Evolutionary conservation across 495 filamentous ascomycete genomes (phyloP), one percentile per base, ranked within the genome.

Genomic region (Penicillium pancosmium): DNA sequence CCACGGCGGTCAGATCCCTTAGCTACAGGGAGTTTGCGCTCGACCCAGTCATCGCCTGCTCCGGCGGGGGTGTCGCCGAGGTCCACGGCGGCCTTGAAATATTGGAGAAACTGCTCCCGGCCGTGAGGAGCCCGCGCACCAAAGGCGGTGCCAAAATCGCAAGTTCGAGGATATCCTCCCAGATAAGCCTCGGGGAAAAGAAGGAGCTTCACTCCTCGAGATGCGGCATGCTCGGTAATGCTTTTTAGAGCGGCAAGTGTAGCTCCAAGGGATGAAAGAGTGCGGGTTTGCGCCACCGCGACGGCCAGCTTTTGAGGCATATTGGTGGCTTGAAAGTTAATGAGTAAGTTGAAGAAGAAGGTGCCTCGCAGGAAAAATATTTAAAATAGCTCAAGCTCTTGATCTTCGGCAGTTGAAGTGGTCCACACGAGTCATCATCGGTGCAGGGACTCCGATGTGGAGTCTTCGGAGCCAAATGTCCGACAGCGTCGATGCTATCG

Each of bases 111-210:
- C 57, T 95, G 92, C 8, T 95, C 91, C 5, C 93, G 84, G 4
- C 93, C 93, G 18, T 77, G 79, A 12, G 80, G 73, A 1, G 80
- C 78, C 6, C 93, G 86, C 3, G 78, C 75, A 0, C 93, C 93
- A 10, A 97, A 82, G 0, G 83, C 78, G 31, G 84, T 82, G 12
- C 91, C 92, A 63, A 97, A 97, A 48, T 77, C 76, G 56, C 85
- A 87, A n/a, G 88, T 89, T 21, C 93, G 88, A 13, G 93, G 93
- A 66, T 98, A 98, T 9, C 93, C 93, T 18, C 93, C 93, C 0
- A 98, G 81, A 69, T 91, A 97, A 25, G 93, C 93, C 77, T 98
- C 93, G 0, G 93, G 93, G 63, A 97, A 94, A 43, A 97, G 84
- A 16, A 98, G 74, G 51, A 98, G 81, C 66, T 93, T 82, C 25